Evolutionary conservation across 108 stramenopile genomes (phyloP).

Genomic region (Cyclotella sp.): DNA sequence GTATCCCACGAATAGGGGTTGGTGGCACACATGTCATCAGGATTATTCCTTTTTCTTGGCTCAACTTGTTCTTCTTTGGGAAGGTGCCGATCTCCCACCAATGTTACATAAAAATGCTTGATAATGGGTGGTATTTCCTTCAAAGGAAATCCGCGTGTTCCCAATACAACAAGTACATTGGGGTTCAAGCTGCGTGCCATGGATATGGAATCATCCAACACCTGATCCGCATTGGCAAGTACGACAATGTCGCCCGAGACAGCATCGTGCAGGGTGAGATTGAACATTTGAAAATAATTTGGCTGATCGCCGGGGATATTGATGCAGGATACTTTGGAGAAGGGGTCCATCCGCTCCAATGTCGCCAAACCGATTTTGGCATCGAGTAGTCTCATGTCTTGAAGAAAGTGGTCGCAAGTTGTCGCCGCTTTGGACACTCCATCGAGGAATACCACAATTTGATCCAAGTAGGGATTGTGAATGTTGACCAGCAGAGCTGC

Average conservation of each 20-base stretch:
- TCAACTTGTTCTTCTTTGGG: not conserved
- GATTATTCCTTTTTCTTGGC: not conserved
- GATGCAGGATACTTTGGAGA: not conserved
- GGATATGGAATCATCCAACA: not conserved
- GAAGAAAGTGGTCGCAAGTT: too few relatives aligned
- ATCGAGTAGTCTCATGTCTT: too few relatives aligned
- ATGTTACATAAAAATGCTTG: not conserved
- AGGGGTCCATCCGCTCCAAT: not conserved
- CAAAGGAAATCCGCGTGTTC: not conserved
- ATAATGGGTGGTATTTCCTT: not conserved
- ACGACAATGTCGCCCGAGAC: not conserved
- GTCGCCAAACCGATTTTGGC: not conserved
- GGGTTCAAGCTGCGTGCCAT: not conserved
- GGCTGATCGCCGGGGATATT: not conserved
- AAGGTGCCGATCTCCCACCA: not conserved
- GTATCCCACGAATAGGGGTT: not conserved
- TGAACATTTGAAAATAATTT: conserved; percentile 3
- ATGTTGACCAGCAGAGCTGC: too few relatives aligned
- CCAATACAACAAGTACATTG: not conserved
- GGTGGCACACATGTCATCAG: not conserved
- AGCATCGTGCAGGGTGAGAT: not conserved
- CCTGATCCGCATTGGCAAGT: not conserved
- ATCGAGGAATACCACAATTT: too few relatives aligned
- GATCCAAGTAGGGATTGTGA: too few relatives aligned
- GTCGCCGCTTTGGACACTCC: too few relatives aligned